These are phyloP conservation scores for Magnolia sinica DNA, from an alignment of 164 flowering plant genomes.

Conservation along the genomic window DNA sequence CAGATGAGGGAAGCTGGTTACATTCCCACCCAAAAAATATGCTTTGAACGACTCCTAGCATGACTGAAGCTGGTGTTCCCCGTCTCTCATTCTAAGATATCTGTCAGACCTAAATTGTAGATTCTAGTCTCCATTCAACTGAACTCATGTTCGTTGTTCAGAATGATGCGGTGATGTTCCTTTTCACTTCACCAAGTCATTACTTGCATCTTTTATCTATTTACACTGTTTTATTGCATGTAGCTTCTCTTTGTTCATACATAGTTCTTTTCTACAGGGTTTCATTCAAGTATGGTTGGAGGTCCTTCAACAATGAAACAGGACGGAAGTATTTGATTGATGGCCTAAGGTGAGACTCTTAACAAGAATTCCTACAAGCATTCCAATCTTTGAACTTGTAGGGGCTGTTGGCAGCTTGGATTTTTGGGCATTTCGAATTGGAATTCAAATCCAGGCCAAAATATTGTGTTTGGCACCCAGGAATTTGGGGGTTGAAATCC, in stretches of 20 bases:
- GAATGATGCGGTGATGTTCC: no score
- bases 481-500: no score
- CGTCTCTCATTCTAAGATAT: neutral
- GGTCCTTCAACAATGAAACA: neutral
- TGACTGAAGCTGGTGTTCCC: neutral
- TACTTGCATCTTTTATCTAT: no score
- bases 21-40: slow-evolving; percentile 19
- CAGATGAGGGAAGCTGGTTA: slow-evolving; percentile 42
- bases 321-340: neutral
- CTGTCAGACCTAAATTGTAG: neutral
- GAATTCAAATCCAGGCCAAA: no score
- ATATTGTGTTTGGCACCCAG: no score
- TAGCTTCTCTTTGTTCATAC: neutral
- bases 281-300: neutral
- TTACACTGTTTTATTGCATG: neutral
- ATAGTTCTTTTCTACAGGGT: neutral
- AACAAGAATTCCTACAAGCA: neutral
- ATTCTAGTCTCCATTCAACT: neutral
- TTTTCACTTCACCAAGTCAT: no score
- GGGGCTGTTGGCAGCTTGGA: neutral
- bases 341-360: neutral
- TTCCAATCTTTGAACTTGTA: neutral
- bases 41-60: neutral
- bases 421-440: no score
- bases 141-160: no score